phyloP scores from a whole-genome alignment of 305 asterid genomes.

The Fraxinus greggii region DNA sequence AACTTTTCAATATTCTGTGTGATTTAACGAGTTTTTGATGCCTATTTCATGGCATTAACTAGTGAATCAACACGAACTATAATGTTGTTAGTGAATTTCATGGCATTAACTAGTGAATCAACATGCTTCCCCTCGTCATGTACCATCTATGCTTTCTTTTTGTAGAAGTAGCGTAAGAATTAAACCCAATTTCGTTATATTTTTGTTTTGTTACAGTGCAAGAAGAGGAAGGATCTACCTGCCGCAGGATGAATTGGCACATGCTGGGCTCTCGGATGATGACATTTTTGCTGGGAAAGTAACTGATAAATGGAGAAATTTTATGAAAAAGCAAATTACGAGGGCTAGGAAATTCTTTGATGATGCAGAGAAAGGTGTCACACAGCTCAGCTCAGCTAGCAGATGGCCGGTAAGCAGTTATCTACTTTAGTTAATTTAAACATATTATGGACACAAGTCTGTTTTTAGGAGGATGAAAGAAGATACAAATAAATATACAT shows the following conservation, averaged over 20 bases:
- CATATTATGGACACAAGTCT: not conserved
- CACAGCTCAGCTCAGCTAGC: constrained; percentile 86
- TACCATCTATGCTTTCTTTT: not conserved
- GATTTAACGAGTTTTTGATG: not conserved
- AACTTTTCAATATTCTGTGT: not conserved
- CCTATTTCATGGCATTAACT: not conserved
- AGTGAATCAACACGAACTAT: not conserved
- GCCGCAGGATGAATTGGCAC: constrained; percentile 92
- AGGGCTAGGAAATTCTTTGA: constrained; percentile 90
- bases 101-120: not conserved
- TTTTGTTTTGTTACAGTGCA: constrained; percentile 48
- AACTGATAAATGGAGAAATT: constrained; percentile 84
- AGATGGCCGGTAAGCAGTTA: constrained; percentile 86
- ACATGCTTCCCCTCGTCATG: not conserved
- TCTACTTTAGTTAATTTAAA: not conserved
- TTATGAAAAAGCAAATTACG: constrained; percentile 86
- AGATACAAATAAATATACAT: not conserved
- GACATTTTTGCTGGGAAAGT: constrained; percentile 86
- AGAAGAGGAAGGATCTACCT: constrained; percentile 87
- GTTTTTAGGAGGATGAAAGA: not conserved
- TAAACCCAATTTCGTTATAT: not conserved
- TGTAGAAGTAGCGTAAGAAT: not conserved
- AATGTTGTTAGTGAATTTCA: not conserved
- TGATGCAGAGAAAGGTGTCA: constrained; percentile 81
- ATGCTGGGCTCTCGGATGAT: constrained; percentile 81